Evolutionary conservation across 345 rosid genomes (phyloP), one percentile per base, ranked within the genome.

Genomic region (Iberis pinnata): DNA sequence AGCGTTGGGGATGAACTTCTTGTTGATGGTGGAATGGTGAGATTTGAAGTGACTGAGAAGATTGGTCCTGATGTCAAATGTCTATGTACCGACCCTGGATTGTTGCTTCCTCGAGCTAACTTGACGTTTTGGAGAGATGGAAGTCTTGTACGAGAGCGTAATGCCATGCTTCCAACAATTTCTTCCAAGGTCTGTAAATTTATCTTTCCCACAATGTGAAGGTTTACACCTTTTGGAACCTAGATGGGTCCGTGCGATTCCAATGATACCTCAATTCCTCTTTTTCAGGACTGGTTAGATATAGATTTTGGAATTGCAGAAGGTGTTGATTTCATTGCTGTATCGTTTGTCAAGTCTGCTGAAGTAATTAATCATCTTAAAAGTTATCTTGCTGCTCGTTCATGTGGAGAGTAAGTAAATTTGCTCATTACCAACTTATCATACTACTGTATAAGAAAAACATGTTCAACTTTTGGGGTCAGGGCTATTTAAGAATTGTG

Each of bases 91-190:
- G 99, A 93, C 69, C 95, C 97, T 0, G 99, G 99, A 22, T 49
- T 93, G 78, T 71, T 93, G 75, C 83, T 93, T 51, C 97, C 99
- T 1, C 90, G 97, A 42, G 99, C 99, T 27, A 88, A 93, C 64
- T 79, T 93, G 84, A 93, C 99, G 22, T 93, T 88, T 45, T 93
- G 97, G 99, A 84, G 99, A 75, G 78, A 83, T 63, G 99, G 99
- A 8, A 88, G 99, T 72, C 82, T 93, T 47, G 99, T 93, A 7
- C 81, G 96, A 5, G 99, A 86, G 55, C 88, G 92, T 24, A 93
- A 88, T 73, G 95, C 99, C n/a, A 88, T 88, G 99, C 99, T 93
- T 53, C 97, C 99, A 6, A 93, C 97, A 1, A 86, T 88, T 59
- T 93, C 99, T 42, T 65, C 97, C 44, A 88, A 93, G 95, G 99